A percentile compares a stretch with the other conserved stretches of the same genome.
These are phyloP conservation scores for Phylloporus rhodoxanthus DNA, from an alignment of 768 basidiomycete species.

Conservation along the genomic window DNA sequence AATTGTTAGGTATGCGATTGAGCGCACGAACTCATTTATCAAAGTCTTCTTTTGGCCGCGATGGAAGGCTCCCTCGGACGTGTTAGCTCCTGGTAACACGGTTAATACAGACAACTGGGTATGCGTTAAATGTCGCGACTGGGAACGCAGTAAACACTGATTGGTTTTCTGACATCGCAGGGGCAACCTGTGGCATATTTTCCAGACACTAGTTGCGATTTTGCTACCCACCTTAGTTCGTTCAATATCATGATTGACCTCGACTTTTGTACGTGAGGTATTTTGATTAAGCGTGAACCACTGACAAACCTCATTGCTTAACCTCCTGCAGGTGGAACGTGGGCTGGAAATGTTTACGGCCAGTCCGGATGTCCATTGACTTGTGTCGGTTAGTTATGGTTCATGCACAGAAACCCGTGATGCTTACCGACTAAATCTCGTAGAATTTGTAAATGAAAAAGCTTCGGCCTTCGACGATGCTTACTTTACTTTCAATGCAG, in stretches of 20 bases:
- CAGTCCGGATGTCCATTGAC: conserved; percentile 24
- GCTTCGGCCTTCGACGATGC: conserved; percentile 37
- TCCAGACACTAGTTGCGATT: conserved; percentile 50
- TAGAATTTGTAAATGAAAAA: conserved; percentile 33
- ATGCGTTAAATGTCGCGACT: neutral
- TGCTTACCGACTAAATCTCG: neutral
- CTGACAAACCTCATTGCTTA: neutral
- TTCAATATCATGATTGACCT: conserved; percentile 64
- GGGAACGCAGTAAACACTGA: neutral
- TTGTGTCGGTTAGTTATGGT: conserved; percentile 19
- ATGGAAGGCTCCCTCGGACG: conserved; percentile 12
- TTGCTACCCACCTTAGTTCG: conserved; percentile 45
- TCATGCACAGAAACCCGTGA: neutral
- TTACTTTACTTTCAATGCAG: conserved; percentile 36
- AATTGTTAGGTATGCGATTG: conserved; percentile 33
- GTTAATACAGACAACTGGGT: conserved; percentile 25
- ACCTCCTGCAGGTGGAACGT: conserved; percentile 19
- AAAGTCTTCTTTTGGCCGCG: conserved; percentile 39
- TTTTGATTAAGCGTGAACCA: neutral
- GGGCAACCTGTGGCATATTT: conserved; percentile 28
- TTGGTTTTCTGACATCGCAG: neutral
- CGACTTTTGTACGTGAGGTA: conserved; percentile 22
- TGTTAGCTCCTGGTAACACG: conserved; percentile 19
- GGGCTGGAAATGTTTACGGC: conserved; percentile 24
- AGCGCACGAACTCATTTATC: conserved; percentile 29